Evolutionary conservation across 176 grass and related monocot genomes (phyloP).

Genomic region (Poa annua): DNA sequence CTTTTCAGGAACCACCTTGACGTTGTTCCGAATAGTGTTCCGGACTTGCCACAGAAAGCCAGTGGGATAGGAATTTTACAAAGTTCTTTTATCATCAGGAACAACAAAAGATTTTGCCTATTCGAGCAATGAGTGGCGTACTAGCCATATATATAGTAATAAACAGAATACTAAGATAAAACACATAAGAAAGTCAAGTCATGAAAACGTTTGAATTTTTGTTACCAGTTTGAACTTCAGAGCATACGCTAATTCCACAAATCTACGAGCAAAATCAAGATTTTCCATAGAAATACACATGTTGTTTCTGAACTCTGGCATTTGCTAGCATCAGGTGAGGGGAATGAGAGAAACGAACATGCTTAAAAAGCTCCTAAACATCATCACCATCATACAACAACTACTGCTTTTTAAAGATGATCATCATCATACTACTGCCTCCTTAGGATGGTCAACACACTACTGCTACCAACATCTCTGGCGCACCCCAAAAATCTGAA

Average conservation of each 20-base stretch:
- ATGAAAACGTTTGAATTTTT: background rate
- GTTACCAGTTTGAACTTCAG: background rate
- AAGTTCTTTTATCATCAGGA: background rate
- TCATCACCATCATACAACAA: background rate
- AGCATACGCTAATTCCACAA: background rate
- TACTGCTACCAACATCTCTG: background rate
- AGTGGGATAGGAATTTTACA: background rate
- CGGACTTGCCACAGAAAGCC: background rate
- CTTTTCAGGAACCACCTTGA: slow-evolving; percentile 18
- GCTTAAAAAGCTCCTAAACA: background rate
- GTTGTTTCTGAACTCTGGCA: slow-evolving; percentile 24
- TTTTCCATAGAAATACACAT: background rate
- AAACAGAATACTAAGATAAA: background rate
- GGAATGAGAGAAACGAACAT: slow-evolving; percentile 2
- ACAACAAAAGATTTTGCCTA: background rate
- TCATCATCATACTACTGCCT: background rate
- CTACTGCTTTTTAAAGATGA: background rate
- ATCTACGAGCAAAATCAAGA: background rate
- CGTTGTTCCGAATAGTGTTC: background rate
- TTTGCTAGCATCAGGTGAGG: background rate
- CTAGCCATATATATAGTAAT: background rate
- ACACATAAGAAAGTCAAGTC: background rate
- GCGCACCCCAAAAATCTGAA: background rate
- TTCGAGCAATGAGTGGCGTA: background rate
- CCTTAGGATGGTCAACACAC: background rate